Base-by-base conservation (phyloP, 352 stramenopile genomes). In the Globisporangium apiculatum region DNA sequence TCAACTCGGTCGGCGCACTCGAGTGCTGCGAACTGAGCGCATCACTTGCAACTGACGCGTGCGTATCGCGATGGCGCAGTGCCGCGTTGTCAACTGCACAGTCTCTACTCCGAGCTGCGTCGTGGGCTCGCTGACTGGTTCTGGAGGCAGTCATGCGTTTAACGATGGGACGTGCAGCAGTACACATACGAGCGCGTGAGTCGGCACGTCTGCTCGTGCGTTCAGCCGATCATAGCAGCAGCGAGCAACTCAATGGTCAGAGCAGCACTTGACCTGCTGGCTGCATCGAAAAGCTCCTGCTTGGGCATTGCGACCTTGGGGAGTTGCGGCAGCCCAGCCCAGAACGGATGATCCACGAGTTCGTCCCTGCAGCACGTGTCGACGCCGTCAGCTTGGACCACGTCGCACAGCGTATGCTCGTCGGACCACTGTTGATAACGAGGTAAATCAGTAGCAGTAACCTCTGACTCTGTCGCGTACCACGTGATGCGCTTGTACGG, bases 401-500 rank as follows among this genome's bases (percentile, higher is more conserved):
- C 2, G 24, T 31, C 24, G 5, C n/a, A 48, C 45, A 48, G 45
- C 24, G 24, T 31, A 31, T 31, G 24, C 24, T 31, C 24, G 24
- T 31, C 24, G 24, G 24, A 31, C 24, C 24, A 31, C 24, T 31
- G 24, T 31, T 31, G 24, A 31, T 31, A 31, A 31, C 24, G 24
- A 31, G 24, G 24, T 2, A 31, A 31, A 31, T 31, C 24, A 31
- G 24, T 31, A 31, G 24, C 24, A 31, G 24, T 31, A 31, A 2
- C 3, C 24, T 31, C 24, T 31, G 2, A 31, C 24, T 31, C 24
- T 31, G 24, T 5, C 9, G 31, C 61, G 53, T 67, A 92, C 85
- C 85, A 95, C 5, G 68, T 81, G 10, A 95, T 92, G 37, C 85
- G 69, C 35, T 78, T 61, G 52, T 85, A 77, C 9, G 85, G 85